Evolutionary conservation across 176 grass and related monocot species (phyloP), one percentile per base, ranked within the genome.

Genomic region (Phoenix dactylifera): DNA sequence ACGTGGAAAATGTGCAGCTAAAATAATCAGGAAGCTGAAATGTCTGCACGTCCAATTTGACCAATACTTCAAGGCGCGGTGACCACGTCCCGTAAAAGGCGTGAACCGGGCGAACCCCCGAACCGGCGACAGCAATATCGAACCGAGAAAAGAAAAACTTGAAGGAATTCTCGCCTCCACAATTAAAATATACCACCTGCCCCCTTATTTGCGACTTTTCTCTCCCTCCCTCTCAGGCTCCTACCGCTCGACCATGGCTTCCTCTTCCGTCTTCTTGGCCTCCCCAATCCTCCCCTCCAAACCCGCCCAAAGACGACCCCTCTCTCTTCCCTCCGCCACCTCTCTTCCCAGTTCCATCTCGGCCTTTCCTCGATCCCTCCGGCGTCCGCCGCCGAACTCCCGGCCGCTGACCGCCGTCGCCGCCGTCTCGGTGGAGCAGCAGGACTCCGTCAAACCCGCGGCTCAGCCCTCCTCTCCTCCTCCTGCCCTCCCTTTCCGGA

Each of bases 401-500:
- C 76, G 56, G 26, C 65, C 39, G 55, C 61, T 76, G 48, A 70
- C 35, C 60, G 62, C 55, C 6, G 77, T 55, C 39, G 65, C 84
- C 44, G 78, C 87, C 18, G 53, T 91, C 66, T 81, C 88, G 71
- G 84, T 83, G 29, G 81, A 83, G 26, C 76, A 74, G 66, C 84
- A 83, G 79, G 78, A 86, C 4, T 60, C 81, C 22, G 67, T 89
- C 29, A 83, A 67, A 30, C 50, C 49, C 0, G 49, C 52, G 28
- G 16, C 65, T 4, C 1, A 56, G 51, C 53, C 78, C 51, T 28
- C 68, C 50, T 52, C 55, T 15, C 78, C 80, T 59, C 81, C 79
- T 22, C 93, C 93, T 5, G 81, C 93, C 26, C 88, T 88, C 52
- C 93, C 93, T 50, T 92, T 83, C 65, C 81, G 93, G 54, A 80